A percentile compares a stretch with the other conserved stretches of the same genome.
Evolutionary conservation across 2,329 filamentous ascomycete species (phyloP).

Genomic region (Stagonosporopsis cucurbitacearum): DNA sequence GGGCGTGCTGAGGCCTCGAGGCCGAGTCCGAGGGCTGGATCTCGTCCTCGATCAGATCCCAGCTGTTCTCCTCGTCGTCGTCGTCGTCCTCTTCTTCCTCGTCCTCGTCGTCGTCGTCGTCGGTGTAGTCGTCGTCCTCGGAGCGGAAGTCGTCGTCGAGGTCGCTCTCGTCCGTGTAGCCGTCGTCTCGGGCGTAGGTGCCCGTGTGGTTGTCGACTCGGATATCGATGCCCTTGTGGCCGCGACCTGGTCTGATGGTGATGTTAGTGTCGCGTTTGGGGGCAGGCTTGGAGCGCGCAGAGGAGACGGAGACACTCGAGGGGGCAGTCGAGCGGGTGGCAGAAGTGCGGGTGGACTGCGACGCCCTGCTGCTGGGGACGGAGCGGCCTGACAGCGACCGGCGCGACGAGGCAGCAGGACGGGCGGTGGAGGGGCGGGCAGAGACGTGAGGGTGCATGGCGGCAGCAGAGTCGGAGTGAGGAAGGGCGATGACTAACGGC

Average conservation of each 20-base stretch:
- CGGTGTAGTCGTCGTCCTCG: constrained; percentile 35
- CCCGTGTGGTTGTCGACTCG: constrained; percentile 47
- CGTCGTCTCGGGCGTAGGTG: constrained; percentile 40
- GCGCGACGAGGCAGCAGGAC: constrained; percentile 24
- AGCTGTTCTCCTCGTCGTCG: constrained; percentile 33
- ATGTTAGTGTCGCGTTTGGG: constrained; percentile 48
- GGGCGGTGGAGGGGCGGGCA: constrained; percentile 3
- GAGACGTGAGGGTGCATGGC: constrained; percentile 14
- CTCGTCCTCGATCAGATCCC: constrained; percentile 46
- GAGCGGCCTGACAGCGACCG: constrained; percentile 42
- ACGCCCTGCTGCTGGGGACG: constrained; percentile 33
- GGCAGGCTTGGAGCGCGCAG: constrained; percentile 26
- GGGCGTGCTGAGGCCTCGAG: constrained; percentile 47
- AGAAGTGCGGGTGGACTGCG: constrained; percentile 34
- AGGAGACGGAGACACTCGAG: constrained; percentile 41
- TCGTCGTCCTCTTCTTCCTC: constrained; percentile 32
- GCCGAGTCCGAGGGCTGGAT: constrained; percentile 59
- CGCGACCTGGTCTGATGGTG: constrained; percentile 42
- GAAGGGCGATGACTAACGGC: constrained; percentile 53
- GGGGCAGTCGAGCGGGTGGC: constrained; percentile 32
- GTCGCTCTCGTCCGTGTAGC: constrained; percentile 33
- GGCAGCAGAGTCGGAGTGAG: constrained; percentile 25
- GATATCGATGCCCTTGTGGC: constrained; percentile 45
- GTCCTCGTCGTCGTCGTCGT: constrained; percentile 30
- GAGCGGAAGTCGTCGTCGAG: background rate